Evolutionary conservation across 2,329 filamentous ascomycete species (phyloP).

Genomic region (Xylaria digitata): DNA sequence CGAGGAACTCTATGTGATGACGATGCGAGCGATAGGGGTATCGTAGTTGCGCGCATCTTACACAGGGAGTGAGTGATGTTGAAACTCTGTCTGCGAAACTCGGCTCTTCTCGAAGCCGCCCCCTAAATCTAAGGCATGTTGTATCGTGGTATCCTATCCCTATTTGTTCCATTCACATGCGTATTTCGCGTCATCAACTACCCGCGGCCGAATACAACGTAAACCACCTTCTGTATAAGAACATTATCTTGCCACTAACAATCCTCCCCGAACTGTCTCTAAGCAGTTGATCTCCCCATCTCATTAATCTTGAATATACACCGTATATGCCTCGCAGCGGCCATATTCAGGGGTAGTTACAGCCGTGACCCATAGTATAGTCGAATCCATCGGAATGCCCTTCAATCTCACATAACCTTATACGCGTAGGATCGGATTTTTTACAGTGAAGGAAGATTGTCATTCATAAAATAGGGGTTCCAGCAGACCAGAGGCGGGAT

Average conservation of each 20-base stretch:
- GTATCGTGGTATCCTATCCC: background rate
- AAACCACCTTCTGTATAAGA: background rate
- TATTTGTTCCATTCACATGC: background rate
- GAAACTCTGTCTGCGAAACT: background rate
- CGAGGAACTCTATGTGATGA: background rate
- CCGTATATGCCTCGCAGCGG: background rate
- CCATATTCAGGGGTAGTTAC: background rate
- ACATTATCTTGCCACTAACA: background rate
- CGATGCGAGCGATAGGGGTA: constrained; percentile 11
- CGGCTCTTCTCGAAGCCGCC: background rate
- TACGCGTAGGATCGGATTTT: background rate
- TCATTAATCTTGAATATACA: background rate
- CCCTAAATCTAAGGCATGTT: background rate
- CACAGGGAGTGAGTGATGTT: no score
- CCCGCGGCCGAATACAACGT: background rate
- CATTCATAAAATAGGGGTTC: background rate
- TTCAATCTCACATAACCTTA: background rate
- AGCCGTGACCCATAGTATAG: background rate
- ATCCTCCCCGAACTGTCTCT: background rate
- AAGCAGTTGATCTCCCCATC: background rate
- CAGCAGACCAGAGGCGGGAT: background rate
- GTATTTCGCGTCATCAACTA: background rate
- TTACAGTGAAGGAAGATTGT: background rate
- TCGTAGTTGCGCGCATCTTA: no score
- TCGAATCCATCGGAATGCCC: background rate